These are phyloP conservation scores for Leccinum griseonigrum DNA, from an alignment of 1,284 basidiomycete species.

Conservation along the genomic window DNA sequence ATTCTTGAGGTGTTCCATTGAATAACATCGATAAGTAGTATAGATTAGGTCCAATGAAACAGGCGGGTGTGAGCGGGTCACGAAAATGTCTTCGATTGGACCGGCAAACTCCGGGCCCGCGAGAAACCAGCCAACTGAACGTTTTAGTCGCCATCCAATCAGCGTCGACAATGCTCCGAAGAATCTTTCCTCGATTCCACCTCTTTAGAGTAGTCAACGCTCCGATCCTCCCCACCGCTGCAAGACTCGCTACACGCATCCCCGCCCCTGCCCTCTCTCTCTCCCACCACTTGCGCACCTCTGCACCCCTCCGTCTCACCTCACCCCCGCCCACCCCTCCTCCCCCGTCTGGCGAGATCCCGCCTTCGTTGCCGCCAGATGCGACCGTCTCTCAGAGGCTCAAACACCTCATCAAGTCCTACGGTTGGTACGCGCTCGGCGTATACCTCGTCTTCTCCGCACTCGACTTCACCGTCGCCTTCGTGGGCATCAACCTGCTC, in stretches of 20 bases:
- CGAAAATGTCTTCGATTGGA: not conserved
- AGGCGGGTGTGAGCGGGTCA: not conserved
- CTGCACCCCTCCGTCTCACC: constrained; percentile 42
- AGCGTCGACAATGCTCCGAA: constrained; percentile 18
- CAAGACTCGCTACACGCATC: constrained; percentile 17
- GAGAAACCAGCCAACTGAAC: not conserved
- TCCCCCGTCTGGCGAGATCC: not conserved
- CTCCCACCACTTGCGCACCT: constrained; percentile 48
- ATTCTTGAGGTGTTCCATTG: not conserved
- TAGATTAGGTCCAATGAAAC: not conserved
- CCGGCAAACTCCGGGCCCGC: not conserved
- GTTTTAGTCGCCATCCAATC: not conserved
- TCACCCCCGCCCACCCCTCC: constrained; percentile 32
- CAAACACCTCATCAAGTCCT: constrained; percentile 85
- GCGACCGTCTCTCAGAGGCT: constrained; percentile 68
- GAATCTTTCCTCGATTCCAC: constrained; percentile 29
- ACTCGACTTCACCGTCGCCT: constrained; percentile 81
- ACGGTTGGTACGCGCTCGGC: constrained; percentile 91
- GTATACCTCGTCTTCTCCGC: constrained; percentile 74
- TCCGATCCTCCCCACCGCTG: constrained; percentile 46
- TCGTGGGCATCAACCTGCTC: constrained; percentile 81
- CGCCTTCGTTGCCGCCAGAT: constrained; percentile 23
- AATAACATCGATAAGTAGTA: not conserved
- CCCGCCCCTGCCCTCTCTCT: constrained; percentile 24
- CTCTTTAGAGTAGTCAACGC: constrained; percentile 31